These are phyloP conservation scores for Stachybotrys chartarum DNA, from an alignment of 2,329 filamentous ascomycete genomes.

Conservation along the genomic window DNA sequence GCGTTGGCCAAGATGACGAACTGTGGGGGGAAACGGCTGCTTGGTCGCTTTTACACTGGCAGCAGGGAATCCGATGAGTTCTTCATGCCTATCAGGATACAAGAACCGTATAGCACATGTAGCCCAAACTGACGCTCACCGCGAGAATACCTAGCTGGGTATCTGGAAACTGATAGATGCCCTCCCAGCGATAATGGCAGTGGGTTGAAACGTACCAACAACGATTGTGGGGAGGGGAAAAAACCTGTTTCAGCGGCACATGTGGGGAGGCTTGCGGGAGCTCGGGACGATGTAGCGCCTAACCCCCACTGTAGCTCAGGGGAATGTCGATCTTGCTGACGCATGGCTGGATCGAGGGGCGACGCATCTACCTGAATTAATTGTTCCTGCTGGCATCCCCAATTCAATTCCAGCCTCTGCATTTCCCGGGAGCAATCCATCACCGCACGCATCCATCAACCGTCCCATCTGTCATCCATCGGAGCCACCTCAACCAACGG, in stretches of 20 bases:
- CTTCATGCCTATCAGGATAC: too few relatives aligned
- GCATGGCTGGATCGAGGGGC: background rate
- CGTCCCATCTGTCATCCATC: background rate
- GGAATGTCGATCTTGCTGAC: background rate
- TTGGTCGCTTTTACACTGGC: too few relatives aligned
- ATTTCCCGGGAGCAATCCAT: background rate
- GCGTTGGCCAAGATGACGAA: too few relatives aligned
- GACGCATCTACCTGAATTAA: too few relatives aligned
- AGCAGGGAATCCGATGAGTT: too few relatives aligned
- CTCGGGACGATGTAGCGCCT: background rate
- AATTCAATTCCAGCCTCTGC: background rate
- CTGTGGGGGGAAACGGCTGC: too few relatives aligned
- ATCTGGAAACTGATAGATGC: too few relatives aligned
- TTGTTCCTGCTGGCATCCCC: background rate
- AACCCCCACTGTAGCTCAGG: background rate
- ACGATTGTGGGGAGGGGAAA: background rate
- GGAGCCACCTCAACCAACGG: background rate
- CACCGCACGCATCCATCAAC: background rate
- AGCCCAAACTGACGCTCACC: too few relatives aligned
- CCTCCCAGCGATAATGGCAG: too few relatives aligned
- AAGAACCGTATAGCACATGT: too few relatives aligned
- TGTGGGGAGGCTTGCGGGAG: background rate
- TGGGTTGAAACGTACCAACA: too few relatives aligned
- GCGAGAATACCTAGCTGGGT: too few relatives aligned
- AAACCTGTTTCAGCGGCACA: background rate